These are phyloP conservation scores for Hysterium pulicare DNA, from an alignment of 2,329 filamentous ascomycete genomes.

Conservation along the genomic window DNA sequence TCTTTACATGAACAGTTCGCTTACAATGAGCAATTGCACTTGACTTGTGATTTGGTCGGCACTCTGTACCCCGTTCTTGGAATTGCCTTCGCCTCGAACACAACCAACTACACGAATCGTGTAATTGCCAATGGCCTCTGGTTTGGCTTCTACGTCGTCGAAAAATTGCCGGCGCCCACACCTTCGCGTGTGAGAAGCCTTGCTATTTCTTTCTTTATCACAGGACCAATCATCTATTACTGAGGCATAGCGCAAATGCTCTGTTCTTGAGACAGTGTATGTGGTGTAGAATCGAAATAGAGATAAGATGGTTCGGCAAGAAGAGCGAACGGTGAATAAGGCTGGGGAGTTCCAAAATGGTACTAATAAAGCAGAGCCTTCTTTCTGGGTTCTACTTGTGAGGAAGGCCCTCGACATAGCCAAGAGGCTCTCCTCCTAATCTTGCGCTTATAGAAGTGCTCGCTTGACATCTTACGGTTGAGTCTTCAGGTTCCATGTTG, in stretches of 20 bases:
- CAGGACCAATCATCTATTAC: constrained; percentile 43
- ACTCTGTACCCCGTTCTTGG: constrained; percentile 52
- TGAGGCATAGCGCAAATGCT: constrained; percentile 37
- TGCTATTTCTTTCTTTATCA: constrained; percentile 46
- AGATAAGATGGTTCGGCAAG: constrained; percentile 23
- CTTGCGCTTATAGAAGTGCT: too few relatives aligned
- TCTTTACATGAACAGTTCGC: too few relatives aligned
- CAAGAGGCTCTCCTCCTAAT: too few relatives aligned
- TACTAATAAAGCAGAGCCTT: constrained; percentile 31
- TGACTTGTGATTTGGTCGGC: constrained; percentile 36
- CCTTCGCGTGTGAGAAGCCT: constrained; percentile 44
- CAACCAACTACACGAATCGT: constrained; percentile 52
- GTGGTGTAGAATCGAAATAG: constrained; percentile 31
- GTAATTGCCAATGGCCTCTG: constrained; percentile 49
- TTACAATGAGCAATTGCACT: constrained; percentile 18
- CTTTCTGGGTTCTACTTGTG: constrained; percentile 35
- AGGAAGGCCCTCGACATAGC: too few relatives aligned
- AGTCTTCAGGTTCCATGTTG: too few relatives aligned
- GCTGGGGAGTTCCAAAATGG: constrained; percentile 32
- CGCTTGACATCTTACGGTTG: too few relatives aligned
- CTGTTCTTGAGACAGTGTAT: constrained; percentile 26
- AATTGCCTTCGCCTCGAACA: constrained; percentile 44
- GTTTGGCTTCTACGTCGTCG: constrained; percentile 49
- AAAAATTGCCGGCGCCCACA: constrained; percentile 50
- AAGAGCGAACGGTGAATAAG: constrained; percentile 13